Percentiles rank a stretch among this genome's conserved stretches.
Evolutionary conservation across 306 rosid species (phyloP).

Genomic region (Aeschynomene evenia): DNA sequence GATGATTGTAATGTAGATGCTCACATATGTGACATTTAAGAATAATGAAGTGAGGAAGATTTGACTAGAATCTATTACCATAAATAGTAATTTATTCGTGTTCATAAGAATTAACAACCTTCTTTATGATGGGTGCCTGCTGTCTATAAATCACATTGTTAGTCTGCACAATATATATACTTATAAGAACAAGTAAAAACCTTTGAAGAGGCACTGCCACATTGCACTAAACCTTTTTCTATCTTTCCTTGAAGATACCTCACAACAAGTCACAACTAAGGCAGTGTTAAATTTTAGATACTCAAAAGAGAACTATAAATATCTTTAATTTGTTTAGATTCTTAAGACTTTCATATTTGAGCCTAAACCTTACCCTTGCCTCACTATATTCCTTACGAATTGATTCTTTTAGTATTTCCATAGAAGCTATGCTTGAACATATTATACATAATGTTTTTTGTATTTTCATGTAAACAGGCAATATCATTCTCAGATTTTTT

Average conservation of each 20-base stretch:
- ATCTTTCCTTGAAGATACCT: constrained; percentile 24
- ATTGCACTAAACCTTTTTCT: constrained; percentile 21
- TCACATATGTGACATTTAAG: not conserved
- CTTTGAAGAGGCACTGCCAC: constrained; percentile 9
- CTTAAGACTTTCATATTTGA: constrained; percentile 1
- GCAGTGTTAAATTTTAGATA: constrained; percentile 9
- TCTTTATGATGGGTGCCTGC: constrained; percentile 18
- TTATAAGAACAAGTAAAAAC: constrained; percentile 5
- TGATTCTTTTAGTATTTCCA: constrained; percentile 19
- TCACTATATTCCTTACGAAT: constrained; percentile 7
- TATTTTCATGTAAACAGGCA: constrained; percentile 62
- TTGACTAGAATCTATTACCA: not conserved
- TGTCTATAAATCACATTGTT: constrained; percentile 15
- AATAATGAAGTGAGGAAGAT: constrained; percentile 6
- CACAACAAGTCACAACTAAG: not conserved
- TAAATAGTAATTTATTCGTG: constrained; percentile 5
- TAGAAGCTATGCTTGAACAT: constrained; percentile 29
- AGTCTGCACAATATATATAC: not conserved
- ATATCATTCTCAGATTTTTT: constrained; percentile 92
- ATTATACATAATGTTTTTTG: constrained; percentile 30
- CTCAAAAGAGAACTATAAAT: constrained; percentile 9
- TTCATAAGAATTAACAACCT: constrained; percentile 17
- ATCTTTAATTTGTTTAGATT: not conserved
- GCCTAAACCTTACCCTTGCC: not conserved
- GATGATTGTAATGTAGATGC: constrained; percentile 19